A percentile compares a stretch with the other conserved stretches of the same genome.
Evolutionary conservation across 176 grass and related monocot species (phyloP).

Genomic region (Olyra latifolia): DNA sequence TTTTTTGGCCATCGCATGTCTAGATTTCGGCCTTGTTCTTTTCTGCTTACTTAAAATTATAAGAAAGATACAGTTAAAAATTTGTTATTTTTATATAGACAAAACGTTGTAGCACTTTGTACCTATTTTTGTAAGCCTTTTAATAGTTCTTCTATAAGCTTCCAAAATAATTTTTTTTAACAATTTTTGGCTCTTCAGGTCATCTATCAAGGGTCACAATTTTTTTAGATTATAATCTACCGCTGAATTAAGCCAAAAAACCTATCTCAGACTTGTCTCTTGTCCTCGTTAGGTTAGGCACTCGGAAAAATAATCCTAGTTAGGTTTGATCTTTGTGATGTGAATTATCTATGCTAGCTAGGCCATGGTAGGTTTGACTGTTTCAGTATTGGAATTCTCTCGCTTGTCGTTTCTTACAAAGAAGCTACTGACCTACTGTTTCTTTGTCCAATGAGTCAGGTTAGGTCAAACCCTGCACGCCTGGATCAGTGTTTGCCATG

Average conservation of each 20-base stretch:
- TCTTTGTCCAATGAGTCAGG: slow-evolving; percentile 6
- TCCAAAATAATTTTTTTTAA: no score
- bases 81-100: no score
- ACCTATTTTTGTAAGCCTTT: no score
- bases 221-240: no score
- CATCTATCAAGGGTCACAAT: no score
- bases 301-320: neutral
- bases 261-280: neutral
- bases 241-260: no score
- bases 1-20: neutral
- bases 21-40: no score
- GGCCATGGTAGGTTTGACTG: slow-evolving; percentile 39
- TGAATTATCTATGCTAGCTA: neutral
- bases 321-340: slow-evolving; percentile 30
- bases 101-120: no score
- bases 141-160: no score
- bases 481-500: slow-evolving; percentile 24
- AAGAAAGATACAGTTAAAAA: no score
- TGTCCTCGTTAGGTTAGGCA: neutral
- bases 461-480: slow-evolving; percentile 35
- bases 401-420: slow-evolving; percentile 2
- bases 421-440: neutral
- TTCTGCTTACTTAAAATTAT: no score
- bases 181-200: no score
- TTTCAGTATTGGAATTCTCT: neutral